Base-by-base conservation (phyloP, 2,329 filamentous ascomycete genomes). In the Fusarium sp. region DNA sequence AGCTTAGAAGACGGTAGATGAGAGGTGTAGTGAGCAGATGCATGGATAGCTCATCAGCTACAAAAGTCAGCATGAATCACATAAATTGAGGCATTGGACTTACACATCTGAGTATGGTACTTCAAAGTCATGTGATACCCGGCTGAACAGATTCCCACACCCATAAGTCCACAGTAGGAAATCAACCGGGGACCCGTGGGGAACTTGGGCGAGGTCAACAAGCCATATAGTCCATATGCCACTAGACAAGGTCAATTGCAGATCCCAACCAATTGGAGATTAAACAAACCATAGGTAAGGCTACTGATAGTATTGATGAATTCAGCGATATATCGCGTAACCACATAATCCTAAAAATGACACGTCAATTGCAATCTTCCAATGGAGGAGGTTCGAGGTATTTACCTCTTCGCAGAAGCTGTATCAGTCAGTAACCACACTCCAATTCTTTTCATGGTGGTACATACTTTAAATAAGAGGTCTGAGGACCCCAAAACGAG, bases 281-380 rank as follows among this genome's bases (percentile, higher is more conserved):
- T 7, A 11, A 3, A 70, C 77, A 14, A 14, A 77, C 77, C 75
- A 52, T 79, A 83, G 6, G 77, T 68, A 1, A 81, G 64, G 55
- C 81, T 84, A 58, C 81, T 83, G 3, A 83, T 64, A 1, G 81
- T 83, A 61, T 84, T 84, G 67, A 83, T 79, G 39, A 84, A 83
- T 50, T 84, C 82, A 7, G 80, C 82, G 21, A 83, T 73, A 31
- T 81, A 83, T 21, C 79, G 73, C 11, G 81, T 83, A 14, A 84
- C 70, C 11, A 79, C 75, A 74, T 84, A 84, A 28, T 79, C 77
- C 77, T 78, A 39, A 12, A 34, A 18, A 57, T 52, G 28, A 65
- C 43, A 49, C 25, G 31, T 30, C 12, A 30, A 30, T 30, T 30
- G 2, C 1, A 6, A 14, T 2, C 28, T 30, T 30, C 28, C 12